These are phyloP conservation scores for Dipteronia sinensis DNA, from an alignment of 345 rosid species.

Conservation along the genomic window DNA sequence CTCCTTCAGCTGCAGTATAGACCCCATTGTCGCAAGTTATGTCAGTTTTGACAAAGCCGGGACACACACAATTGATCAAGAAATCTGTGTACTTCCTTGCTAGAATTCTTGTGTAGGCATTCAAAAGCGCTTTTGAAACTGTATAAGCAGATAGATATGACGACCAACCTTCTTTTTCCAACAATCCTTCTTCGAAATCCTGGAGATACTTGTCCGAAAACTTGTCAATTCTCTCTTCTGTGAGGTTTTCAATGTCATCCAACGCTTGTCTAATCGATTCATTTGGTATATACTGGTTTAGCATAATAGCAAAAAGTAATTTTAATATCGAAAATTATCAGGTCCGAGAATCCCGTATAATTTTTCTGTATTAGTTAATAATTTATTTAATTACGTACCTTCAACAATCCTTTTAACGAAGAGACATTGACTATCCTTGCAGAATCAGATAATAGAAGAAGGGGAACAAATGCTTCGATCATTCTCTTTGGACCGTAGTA, in stretches of 20 bases:
- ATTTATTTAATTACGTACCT: conserved; percentile 21
- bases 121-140: conserved; percentile 43
- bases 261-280: conserved; percentile 38
- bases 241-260: conserved; percentile 40
- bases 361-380: conserved; percentile 15
- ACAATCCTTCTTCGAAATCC: conserved; percentile 40
- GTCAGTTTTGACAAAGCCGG: conserved; percentile 56
- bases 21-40: conserved; percentile 36
- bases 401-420: conserved; percentile 35
- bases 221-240: conserved; percentile 39
- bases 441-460: conserved; percentile 27
- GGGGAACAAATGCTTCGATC: conserved; percentile 28
- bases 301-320: neutral
- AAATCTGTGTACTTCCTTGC: conserved; percentile 38
- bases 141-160: conserved; percentile 20
- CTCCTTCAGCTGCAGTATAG: conserved; percentile 43
- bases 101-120: conserved; percentile 45
- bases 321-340: no score
- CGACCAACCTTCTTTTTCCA: conserved; percentile 39
- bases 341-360: neutral
- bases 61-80: conserved; percentile 49
- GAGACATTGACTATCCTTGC: conserved; percentile 48
- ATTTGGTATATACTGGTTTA: neutral
- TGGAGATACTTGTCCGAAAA: conserved; percentile 24
- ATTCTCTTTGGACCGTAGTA: conserved; percentile 29